Evolutionary conservation across 1,284 basidiomycete species (phyloP).

Genomic region (Rugosomyces carneus): DNA sequence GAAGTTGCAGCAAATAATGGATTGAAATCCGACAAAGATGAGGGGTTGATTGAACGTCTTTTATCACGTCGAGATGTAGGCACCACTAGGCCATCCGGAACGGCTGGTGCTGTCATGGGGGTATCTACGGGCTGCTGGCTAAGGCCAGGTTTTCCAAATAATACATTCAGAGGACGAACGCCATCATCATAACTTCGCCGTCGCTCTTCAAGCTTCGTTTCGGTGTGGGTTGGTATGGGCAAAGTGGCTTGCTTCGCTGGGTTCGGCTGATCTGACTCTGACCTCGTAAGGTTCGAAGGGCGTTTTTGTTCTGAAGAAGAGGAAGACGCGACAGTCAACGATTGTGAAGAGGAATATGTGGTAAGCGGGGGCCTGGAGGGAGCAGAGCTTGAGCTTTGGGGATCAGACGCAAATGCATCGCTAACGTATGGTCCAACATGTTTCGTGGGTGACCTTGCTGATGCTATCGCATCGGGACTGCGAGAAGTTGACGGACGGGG

Average conservation of each 20-base stretch:
- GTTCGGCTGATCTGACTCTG: constrained; percentile 11
- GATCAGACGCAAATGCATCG: constrained; percentile 28
- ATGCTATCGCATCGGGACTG: constrained; percentile 15
- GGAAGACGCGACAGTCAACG: constrained; percentile 37
- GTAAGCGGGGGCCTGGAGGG: constrained; percentile 6
- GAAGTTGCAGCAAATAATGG: constrained; percentile 25
- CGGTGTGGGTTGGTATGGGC: constrained; percentile 23
- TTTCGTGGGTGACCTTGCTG: constrained; percentile 22
- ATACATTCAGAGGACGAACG: constrained; percentile 42
- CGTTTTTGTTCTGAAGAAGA: constrained; percentile 23
- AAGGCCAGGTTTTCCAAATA: constrained; percentile 27
- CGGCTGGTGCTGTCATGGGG: constrained; percentile 9
- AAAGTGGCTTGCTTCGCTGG: constrained; percentile 31
- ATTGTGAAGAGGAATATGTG: constrained; percentile 20
- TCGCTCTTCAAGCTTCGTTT: constrained; percentile 27
- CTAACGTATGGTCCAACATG: constrained; percentile 26
- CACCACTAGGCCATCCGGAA: constrained; percentile 21
- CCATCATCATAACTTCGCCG: constrained; percentile 59
- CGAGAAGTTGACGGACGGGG: constrained; percentile 19
- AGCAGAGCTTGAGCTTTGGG: constrained; percentile 12
- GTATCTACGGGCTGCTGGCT: constrained; percentile 12
- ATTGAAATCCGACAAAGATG: constrained; percentile 29
- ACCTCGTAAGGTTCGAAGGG: constrained; percentile 11
- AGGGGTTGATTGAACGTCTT: constrained; percentile 44
- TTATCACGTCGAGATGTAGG: constrained; percentile 32